Evolutionary conservation across 2,329 filamentous ascomycete species (phyloP).

Genomic region (Alternaria atra): DNA sequence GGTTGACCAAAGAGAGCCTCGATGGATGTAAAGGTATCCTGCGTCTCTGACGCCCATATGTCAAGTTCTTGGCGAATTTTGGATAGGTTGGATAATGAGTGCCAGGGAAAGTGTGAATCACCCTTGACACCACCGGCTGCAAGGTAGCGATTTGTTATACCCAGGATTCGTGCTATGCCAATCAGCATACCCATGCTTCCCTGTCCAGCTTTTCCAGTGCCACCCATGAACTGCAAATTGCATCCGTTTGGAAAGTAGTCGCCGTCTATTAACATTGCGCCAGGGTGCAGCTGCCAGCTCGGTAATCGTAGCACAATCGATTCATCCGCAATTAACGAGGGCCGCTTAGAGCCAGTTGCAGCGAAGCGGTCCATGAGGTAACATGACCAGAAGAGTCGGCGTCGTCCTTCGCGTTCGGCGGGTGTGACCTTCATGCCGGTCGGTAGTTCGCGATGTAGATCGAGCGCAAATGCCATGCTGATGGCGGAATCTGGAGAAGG

Average conservation of each 20-base stretch:
- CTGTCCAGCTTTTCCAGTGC: slow-evolving; percentile 73
- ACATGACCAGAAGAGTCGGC: slow-evolving; percentile 88
- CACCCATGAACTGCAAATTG: slow-evolving; percentile 77
- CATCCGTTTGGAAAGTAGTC: slow-evolving; percentile 82
- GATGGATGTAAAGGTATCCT: slow-evolving; percentile 79
- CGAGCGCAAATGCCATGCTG: slow-evolving; percentile 83
- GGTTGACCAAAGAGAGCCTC: slow-evolving; percentile 78
- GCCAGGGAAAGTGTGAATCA: slow-evolving; percentile 91
- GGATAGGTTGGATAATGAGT: slow-evolving; percentile 82
- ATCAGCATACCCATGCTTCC: slow-evolving; percentile 83
- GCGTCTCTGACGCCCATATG: slow-evolving; percentile 82
- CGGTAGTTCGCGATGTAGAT: slow-evolving; percentile 80
- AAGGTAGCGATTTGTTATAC: slow-evolving; percentile 83
- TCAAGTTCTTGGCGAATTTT: slow-evolving; percentile 87
- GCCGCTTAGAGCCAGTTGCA: slow-evolving; percentile 81
- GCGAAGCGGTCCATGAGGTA: slow-evolving; percentile 88
- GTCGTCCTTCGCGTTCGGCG: slow-evolving; percentile 76
- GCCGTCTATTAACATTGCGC: slow-evolving; percentile 72
- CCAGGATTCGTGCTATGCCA: slow-evolving; percentile 82
- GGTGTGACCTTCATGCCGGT: slow-evolving; percentile 68
- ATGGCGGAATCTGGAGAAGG: slow-evolving; percentile 70
- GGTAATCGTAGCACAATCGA: slow-evolving; percentile 79
- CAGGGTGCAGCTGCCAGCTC: slow-evolving; percentile 72
- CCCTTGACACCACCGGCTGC: slow-evolving; percentile 87
- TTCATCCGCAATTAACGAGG: slow-evolving; percentile 81